A percentile compares a stretch with the other conserved stretches of the same genome.
Evolutionary conservation across 805 yeast genomes (phyloP).

Genomic region (Candida pseudoglaebosa): DNA sequence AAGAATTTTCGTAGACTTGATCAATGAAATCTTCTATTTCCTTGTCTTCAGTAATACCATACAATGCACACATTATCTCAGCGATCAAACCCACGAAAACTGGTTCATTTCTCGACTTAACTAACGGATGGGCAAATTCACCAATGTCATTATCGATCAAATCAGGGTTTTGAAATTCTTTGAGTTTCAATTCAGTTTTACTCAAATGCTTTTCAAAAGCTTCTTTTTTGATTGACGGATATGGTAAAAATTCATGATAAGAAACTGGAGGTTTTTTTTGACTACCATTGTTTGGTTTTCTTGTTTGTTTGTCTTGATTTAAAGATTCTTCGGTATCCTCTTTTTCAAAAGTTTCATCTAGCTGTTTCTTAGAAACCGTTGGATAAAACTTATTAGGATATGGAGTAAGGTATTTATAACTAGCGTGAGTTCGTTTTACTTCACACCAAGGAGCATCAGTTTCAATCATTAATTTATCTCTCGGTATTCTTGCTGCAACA

Average conservation of each 20-base stretch:
- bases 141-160: constrained; percentile 16
- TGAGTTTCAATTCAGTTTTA: constrained; percentile 10
- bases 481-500: constrained; percentile 66
- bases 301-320: not conserved
- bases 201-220: constrained; percentile 37
- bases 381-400: constrained; percentile 61
- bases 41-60: constrained; percentile 22
- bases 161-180: constrained; percentile 8
- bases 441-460: constrained; percentile 99
- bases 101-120: constrained; percentile 91
- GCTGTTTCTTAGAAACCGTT: constrained; percentile 9
- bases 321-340: constrained; percentile 3
- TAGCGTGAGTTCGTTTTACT: constrained; percentile 75
- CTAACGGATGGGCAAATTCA: constrained; percentile 42
- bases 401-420: constrained; percentile 52
- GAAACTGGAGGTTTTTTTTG: constrained; percentile 15
- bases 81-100: constrained; percentile 81
- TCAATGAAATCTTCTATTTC: constrained; percentile 34
- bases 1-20: constrained; percentile 30
- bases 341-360: constrained; percentile 7
- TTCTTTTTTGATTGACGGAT: constrained; percentile 64
- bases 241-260: constrained; percentile 53
- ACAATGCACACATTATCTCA: constrained; percentile 33
- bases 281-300: constrained; percentile 1
- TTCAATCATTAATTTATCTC: constrained; percentile 70